Evolutionary conservation across 2,329 filamentous ascomycete genomes (phyloP), one percentile per base, ranked within the genome.

Genomic region (Alternaria angustiovoidea): DNA sequence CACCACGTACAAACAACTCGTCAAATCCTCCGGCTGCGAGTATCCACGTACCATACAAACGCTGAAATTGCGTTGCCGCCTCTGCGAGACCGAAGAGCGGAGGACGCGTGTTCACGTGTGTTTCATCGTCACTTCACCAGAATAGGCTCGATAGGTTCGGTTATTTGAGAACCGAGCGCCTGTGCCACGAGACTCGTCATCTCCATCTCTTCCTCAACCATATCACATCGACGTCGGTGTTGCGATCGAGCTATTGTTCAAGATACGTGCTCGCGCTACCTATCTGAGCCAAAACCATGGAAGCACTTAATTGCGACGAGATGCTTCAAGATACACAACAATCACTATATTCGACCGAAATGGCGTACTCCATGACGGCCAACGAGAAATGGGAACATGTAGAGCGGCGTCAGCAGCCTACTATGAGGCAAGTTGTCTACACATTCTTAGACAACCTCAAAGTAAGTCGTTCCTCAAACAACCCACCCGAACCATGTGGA

Each of bases 361-460:
- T 49, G 22, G 24, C 16, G 8, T 26, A 41, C n/a, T 20, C 20
- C 14, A 9, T 32, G 32, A 20, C 12, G 20, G 7, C n/a, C 16
- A 41, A 26, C 26, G 26, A 16, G 38, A 30, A 24, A 39, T 36
- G n/a, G 26, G 34, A 51, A 28, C n/a, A 7, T 16, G 36, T 32
- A 1, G 8, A 24, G 7, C 26, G 30, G 7, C 32, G 30, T 20
- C 38, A 49, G n/a, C 11, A 16, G 4, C 41, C 43, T 12, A 56
- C 46, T 18, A 53, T 65, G 9, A 41, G 52, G 20, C 26, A 63
- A n/a, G 43, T 61, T 9, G 64, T 67, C 30, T 32, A 64, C 34
- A 56, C 24, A 7, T 72, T 75, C 18, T 56, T 74, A 18, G 26
- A 61, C 20, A 68, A 67, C 12, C 46, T 69, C 14, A 70, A 69